Evolutionary conservation across 2,329 filamentous ascomycete genomes (phyloP).

Genomic region (Neoarthrinium moseri): DNA sequence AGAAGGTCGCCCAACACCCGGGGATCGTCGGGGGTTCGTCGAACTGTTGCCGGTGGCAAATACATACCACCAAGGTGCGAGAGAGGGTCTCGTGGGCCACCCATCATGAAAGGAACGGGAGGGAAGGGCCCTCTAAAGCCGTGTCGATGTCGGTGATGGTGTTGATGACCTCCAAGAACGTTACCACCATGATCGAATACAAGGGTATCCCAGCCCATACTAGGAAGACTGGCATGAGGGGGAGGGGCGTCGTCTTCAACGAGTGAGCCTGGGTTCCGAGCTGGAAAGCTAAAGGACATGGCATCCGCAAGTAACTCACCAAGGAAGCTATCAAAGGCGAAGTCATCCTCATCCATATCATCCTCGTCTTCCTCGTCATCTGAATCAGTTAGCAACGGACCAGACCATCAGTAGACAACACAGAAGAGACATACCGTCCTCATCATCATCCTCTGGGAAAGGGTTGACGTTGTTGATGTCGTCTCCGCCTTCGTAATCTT

Average conservation of each 20-base stretch:
- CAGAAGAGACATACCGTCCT: slow-evolving; percentile 47
- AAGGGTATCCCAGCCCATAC: slow-evolving; percentile 58
- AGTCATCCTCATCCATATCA: slow-evolving; percentile 66
- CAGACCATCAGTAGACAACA: too few species aligned
- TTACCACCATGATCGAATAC: slow-evolving; percentile 40
- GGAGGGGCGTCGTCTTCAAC: slow-evolving; percentile 40
- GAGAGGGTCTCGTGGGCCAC: slow-evolving; percentile 24
- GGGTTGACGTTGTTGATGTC: slow-evolving; percentile 50
- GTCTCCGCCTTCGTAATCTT: slow-evolving; percentile 52
- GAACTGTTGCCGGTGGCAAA: not conserved
- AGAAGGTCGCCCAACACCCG: too few species aligned
- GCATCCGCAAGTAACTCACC: slow-evolving; percentile 38
- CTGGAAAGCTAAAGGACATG: not conserved
- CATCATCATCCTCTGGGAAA: slow-evolving; percentile 54
- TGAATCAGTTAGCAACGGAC: too few species aligned
- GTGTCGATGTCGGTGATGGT: slow-evolving; percentile 52
- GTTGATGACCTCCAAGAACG: slow-evolving; percentile 44
- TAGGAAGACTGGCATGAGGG: slow-evolving; percentile 38
- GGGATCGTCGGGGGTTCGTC: too few species aligned
- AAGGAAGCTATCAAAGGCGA: slow-evolving; percentile 58
- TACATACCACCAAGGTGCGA: slow-evolving; percentile 24
- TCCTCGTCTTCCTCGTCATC: slow-evolving; percentile 65
- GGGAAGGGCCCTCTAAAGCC: slow-evolving; percentile 61
- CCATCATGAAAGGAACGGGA: slow-evolving; percentile 30
- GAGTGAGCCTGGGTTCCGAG: not conserved